Evolutionary conservation across 495 filamentous ascomycete genomes (phyloP).

Genomic region (Parachaetomium inaequale): DNA sequence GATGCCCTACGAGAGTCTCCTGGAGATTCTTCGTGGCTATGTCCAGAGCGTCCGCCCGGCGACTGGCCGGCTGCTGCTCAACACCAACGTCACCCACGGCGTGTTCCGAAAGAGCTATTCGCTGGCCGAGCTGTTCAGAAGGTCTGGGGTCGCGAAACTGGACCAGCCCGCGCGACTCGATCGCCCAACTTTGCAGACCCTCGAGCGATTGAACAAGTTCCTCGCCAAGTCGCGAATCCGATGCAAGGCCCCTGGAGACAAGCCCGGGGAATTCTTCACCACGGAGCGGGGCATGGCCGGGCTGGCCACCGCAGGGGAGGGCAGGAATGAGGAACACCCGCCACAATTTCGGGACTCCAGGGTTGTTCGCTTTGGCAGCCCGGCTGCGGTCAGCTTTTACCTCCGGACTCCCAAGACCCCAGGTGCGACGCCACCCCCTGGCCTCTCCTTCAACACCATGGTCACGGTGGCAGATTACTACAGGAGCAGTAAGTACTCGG

Average conservation of each 20-base stretch:
- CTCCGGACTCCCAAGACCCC: conserved; percentile 14
- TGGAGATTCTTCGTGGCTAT: conserved; percentile 58
- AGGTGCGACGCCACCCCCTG: conserved; percentile 6
- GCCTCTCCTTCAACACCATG: conserved; percentile 23
- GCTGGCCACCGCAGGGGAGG: conserved; percentile 36
- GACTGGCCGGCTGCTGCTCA: conserved; percentile 60
- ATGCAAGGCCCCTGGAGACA: conserved; percentile 37
- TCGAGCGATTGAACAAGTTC: conserved; percentile 37
- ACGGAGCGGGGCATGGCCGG: conserved; percentile 46
- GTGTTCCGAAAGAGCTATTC: conserved; percentile 39
- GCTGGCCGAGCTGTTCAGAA: conserved; percentile 26
- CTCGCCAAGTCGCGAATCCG: conserved; percentile 46
- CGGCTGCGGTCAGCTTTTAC: conserved; percentile 23
- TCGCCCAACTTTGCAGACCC: background rate
- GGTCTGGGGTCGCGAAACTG: conserved; percentile 13
- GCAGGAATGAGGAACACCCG: conserved; percentile 6
- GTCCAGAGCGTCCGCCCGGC: conserved; percentile 64
- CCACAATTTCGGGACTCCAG: background rate
- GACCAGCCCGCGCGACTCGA: background rate
- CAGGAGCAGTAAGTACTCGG: conserved; percentile 26
- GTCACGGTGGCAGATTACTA: conserved; percentile 38
- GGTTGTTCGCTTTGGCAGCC: conserved; percentile 12
- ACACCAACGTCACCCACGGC: conserved; percentile 53
- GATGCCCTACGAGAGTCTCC: conserved; percentile 33
- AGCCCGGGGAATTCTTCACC: conserved; percentile 33